These are phyloP conservation scores for Penicillium subrubescens DNA, from an alignment of 495 filamentous ascomycete species.

Conservation along the genomic window DNA sequence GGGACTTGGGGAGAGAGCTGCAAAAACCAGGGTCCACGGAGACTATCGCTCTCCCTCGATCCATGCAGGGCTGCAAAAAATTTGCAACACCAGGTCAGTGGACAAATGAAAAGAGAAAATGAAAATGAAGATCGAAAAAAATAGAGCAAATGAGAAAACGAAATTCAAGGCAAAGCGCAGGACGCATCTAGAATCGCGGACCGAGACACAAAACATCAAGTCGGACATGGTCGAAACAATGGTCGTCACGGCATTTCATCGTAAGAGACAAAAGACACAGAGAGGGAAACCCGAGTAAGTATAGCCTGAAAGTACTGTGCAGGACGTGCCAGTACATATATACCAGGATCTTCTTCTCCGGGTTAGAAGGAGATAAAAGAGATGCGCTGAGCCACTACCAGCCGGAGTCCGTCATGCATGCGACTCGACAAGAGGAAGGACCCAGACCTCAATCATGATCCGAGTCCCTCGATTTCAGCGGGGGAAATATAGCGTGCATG, in stretches of 20 bases:
- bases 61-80: neutral
- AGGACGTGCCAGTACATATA: neutral
- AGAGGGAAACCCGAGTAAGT: neutral
- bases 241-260: constrained; percentile 44
- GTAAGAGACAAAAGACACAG: constrained; percentile 26
- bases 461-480: neutral
- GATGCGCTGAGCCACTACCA: neutral
- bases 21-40: neutral
- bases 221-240: constrained; percentile 19
- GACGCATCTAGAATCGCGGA: constrained; percentile 30
- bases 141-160: neutral
- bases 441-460: neutral
- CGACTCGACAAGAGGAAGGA: constrained; percentile 6
- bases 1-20: neutral
- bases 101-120: neutral
- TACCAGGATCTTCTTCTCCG: neutral
- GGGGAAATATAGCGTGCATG: neutral
- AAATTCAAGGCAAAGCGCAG: constrained; percentile 15
- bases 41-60: neutral
- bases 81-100: neutral
- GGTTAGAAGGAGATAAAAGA: neutral
- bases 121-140: neutral
- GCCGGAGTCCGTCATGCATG: constrained; percentile 2
- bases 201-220: constrained; percentile 14
- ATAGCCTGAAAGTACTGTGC: neutral